A percentile compares a stretch with the other conserved stretches of the same genome.
Evolutionary conservation across 2,329 filamentous ascomycete genomes (phyloP).

Genomic region (Xylaria sp.): DNA sequence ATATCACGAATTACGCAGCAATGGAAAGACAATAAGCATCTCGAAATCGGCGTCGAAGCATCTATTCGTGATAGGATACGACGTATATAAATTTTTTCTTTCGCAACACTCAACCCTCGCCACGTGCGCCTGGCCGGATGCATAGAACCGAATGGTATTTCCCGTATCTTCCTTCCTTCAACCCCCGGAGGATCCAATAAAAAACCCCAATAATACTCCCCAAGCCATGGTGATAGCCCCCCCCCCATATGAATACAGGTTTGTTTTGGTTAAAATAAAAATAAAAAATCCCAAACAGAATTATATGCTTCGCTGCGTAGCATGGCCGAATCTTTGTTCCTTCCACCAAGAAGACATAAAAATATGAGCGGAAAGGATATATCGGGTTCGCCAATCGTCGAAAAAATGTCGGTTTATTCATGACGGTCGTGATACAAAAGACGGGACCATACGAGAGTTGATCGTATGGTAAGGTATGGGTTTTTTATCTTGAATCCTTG

Average conservation of each 20-base stretch:
- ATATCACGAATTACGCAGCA: neutral
- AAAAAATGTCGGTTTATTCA: slow-evolving; percentile 1
- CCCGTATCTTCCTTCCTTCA: slow-evolving; percentile 13
- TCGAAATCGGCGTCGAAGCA: slow-evolving; percentile 5
- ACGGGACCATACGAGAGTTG: neutral
- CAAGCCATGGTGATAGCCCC: slow-evolving; percentile 14
- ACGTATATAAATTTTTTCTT: slow-evolving; percentile 15
- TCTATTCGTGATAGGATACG: neutral
- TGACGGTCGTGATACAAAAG: slow-evolving; percentile 16
- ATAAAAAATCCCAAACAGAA: slow-evolving; percentile 14
- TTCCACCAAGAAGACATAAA: neutral
- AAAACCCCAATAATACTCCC: slow-evolving; percentile 20
- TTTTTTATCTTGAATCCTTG: neutral
- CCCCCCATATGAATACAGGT: slow-evolving; percentile 22
- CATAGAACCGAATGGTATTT: slow-evolving; percentile 16
- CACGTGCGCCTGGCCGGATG: slow-evolving; percentile 22
- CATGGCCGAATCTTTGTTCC: neutral
- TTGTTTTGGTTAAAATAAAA: slow-evolving; percentile 19
- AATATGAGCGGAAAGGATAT: neutral
- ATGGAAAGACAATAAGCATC: neutral
- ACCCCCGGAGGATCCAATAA: neutral
- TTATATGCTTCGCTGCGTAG: slow-evolving; percentile 8
- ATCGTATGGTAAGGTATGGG: neutral
- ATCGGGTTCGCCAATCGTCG: neutral
- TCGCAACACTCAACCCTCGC: slow-evolving; percentile 11